A percentile compares a stretch with the other conserved stretches of the same genome.
Conservation (phyloP, 345 rosid genomes). For the Rhodamnia argentea region DNA sequence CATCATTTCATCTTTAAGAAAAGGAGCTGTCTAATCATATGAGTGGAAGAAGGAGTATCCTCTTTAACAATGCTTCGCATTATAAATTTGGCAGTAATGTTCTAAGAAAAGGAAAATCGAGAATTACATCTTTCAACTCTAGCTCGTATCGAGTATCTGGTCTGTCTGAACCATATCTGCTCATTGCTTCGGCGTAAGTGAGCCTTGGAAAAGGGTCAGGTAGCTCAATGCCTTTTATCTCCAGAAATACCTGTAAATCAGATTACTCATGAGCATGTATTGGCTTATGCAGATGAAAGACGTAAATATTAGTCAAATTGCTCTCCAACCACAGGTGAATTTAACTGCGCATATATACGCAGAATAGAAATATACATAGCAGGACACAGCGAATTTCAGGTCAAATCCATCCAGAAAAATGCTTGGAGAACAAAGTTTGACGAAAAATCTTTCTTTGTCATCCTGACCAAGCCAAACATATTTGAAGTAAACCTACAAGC, state of each 20-base stretch:
- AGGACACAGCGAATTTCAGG: background rate
- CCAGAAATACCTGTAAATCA: constrained; percentile 56
- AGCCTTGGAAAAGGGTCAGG: constrained; percentile 88
- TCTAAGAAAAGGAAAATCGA: background rate
- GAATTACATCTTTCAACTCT: constrained; percentile 78
- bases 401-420: background rate
- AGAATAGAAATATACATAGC: background rate
- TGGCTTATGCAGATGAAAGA: background rate
- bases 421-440: background rate
- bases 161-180: constrained; percentile 84
- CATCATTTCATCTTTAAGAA: background rate
- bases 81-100: background rate
- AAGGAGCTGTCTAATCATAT: background rate
- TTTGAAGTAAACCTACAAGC: background rate
- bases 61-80: background rate
- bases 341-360: background rate
- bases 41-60: background rate
- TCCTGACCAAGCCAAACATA: background rate
- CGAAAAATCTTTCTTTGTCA: background rate
- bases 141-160: constrained; percentile 92
- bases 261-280: background rate
- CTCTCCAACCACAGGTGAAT: background rate
- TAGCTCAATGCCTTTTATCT: constrained; percentile 68
- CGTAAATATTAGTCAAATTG: background rate
- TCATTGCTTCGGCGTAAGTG: constrained; percentile 85